Evolutionary conservation across 2,329 filamentous ascomycete species (phyloP).

Genomic region (Neofusicoccum umdonicola): DNA sequence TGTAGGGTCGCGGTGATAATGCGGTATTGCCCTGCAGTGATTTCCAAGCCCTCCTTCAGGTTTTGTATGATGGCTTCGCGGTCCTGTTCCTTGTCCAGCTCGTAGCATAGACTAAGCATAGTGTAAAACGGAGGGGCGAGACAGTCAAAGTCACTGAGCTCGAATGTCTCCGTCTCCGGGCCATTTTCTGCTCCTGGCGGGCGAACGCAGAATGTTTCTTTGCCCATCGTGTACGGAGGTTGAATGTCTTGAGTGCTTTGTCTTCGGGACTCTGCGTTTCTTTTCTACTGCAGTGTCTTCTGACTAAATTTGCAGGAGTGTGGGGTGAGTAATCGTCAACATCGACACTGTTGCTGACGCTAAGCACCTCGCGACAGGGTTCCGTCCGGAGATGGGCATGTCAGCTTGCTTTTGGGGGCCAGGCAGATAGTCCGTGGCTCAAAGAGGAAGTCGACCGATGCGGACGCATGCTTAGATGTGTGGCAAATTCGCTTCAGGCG

Average conservation of each 20-base stretch:
- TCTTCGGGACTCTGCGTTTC: too few relatives aligned
- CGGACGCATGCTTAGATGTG: too few relatives aligned
- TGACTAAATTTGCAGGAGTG: too few relatives aligned
- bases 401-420: too few relatives aligned
- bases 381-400: too few relatives aligned
- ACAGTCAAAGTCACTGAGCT: not conserved
- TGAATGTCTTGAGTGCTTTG: not conserved
- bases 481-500: too few relatives aligned
- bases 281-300: too few relatives aligned
- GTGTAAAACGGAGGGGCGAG: not conserved
- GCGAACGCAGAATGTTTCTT: not conserved
- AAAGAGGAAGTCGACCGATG: too few relatives aligned
- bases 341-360: too few relatives aligned
- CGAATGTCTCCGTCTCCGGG: not conserved
- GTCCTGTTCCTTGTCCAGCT: slow-evolving; percentile 7
- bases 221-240: not conserved
- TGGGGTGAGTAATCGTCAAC: too few relatives aligned
- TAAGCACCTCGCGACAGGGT: too few relatives aligned
- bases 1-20: slow-evolving; percentile 20
- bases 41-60: slow-evolving; percentile 20
- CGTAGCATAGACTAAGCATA: slow-evolving; percentile 23
- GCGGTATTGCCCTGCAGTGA: slow-evolving; percentile 21
- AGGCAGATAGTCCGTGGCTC: too few relatives aligned
- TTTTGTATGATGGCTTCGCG: slow-evolving; percentile 16
- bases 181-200: not conserved